phyloP scores from a whole-genome alignment of 768 basidiomycete species.

The Exsudoporus frostii region DNA sequence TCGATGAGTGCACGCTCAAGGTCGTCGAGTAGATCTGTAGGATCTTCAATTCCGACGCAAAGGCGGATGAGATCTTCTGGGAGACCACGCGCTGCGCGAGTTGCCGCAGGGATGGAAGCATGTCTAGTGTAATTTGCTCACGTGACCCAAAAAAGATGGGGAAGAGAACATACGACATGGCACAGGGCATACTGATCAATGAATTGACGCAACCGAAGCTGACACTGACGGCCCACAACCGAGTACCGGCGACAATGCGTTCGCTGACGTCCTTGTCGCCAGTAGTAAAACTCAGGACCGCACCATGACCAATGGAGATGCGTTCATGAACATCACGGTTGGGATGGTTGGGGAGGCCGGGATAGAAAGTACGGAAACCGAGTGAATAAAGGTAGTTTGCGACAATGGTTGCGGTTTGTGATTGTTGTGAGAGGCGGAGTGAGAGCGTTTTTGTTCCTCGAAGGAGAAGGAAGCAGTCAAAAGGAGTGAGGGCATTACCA shows the following conservation, averaged over 20 bases:
- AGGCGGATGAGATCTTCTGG: constrained; percentile 98
- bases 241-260: constrained; percentile 85
- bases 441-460: constrained; percentile 96
- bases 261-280: constrained; percentile 89
- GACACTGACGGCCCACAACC: constrained; percentile 96
- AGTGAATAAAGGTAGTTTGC: constrained; percentile 81
- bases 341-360: constrained; percentile 80
- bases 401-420: constrained; percentile 74
- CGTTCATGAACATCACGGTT: constrained; percentile 85
- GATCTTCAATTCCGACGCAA: constrained; percentile 97
- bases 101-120: constrained; percentile 93
- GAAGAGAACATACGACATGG: constrained; percentile 86
- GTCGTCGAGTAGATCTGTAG: constrained; percentile 89
- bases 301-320: constrained; percentile 88
- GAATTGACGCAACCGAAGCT: constrained; percentile 98
- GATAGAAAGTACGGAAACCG: constrained; percentile 91
- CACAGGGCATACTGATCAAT: constrained; percentile 97
- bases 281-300: constrained; percentile 93
- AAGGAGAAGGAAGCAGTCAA: constrained; percentile 94
- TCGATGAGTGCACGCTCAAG: constrained; percentile 90
- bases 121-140: constrained; percentile 46
- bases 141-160: background rate
- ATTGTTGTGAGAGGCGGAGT: constrained; percentile 93
- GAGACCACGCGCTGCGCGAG: constrained; percentile 92
- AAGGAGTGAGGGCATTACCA: constrained; percentile 91